phyloP scores from a whole-genome alignment of 768 basidiomycete genomes.

The Suillus paluster region DNA sequence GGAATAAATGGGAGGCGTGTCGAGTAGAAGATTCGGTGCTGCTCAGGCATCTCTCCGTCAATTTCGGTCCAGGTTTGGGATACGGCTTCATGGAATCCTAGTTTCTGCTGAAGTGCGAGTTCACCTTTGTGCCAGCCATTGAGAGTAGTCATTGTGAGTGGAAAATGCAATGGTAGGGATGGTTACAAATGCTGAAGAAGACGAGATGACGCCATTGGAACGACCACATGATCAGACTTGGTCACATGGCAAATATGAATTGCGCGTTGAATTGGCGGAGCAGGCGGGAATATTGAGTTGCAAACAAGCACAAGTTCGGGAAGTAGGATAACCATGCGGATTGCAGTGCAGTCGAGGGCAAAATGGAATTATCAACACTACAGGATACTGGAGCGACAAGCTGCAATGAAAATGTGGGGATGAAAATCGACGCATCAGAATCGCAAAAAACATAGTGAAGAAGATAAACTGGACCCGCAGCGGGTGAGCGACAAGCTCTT shows the following conservation, averaged over 20 bases:
- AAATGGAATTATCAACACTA: neutral
- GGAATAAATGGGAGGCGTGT: slow-evolving; percentile 58
- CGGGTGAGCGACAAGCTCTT: too few species aligned
- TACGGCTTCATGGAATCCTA: slow-evolving; percentile 45
- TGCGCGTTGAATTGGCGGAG: too few species aligned
- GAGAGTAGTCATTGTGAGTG: slow-evolving; percentile 26
- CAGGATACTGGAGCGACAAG: neutral
- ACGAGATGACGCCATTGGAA: neutral
- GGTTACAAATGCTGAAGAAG: neutral
- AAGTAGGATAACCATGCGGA: neutral
- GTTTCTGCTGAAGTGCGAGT: slow-evolving; percentile 49
- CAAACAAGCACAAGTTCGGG: too few species aligned
- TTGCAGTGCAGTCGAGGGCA: neutral
- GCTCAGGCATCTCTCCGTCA: slow-evolving; percentile 48
- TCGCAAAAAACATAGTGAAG: too few species aligned
- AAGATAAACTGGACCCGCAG: too few species aligned
- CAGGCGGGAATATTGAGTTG: too few species aligned
- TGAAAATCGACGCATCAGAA: neutral
- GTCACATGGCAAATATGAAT: too few species aligned
- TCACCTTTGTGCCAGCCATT: slow-evolving; percentile 54
- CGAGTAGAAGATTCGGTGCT: slow-evolving; percentile 55
- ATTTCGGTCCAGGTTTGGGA: slow-evolving; percentile 45
- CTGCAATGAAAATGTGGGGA: too few species aligned
- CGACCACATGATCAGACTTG: too few species aligned
- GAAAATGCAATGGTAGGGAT: neutral